A percentile compares a stretch with the other conserved stretches of the same genome.
Evolutionary conservation across 1,139 yeast species (phyloP).

Genomic region (Nakaseomyces kungkrabaensis): DNA sequence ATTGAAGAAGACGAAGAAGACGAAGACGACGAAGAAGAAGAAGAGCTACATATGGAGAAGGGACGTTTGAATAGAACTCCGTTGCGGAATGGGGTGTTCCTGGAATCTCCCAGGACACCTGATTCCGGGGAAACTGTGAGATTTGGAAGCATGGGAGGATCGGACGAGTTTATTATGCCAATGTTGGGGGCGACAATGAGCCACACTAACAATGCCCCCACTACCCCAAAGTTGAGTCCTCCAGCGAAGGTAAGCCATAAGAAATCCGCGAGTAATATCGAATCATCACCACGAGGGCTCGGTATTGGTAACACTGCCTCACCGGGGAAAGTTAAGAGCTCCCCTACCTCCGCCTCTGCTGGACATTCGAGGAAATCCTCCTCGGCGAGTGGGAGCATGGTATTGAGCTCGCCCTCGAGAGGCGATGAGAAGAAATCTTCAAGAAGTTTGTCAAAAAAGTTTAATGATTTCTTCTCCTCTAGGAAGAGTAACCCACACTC

Average conservation of each 20-base stretch:
- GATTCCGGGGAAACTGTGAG: background rate
- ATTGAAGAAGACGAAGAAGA: background rate
- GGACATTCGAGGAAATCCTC: constrained; percentile 1
- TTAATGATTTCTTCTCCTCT: background rate
- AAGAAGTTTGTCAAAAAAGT: constrained; percentile 21
- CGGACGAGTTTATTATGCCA: background rate
- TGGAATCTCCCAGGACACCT: background rate
- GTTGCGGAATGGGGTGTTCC: background rate
- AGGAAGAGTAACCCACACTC: background rate
- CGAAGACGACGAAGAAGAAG: background rate
- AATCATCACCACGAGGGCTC: background rate
- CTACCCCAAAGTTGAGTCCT: background rate
- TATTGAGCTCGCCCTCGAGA: background rate
- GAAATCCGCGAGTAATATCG: background rate
- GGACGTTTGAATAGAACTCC: background rate
- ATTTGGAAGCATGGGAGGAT: background rate
- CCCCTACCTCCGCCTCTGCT: background rate
- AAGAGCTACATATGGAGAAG: background rate
- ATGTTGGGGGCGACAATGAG: background rate
- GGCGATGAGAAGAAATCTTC: constrained; percentile 11
- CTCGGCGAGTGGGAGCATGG: background rate
- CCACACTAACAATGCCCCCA: background rate
- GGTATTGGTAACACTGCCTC: background rate
- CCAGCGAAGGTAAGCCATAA: background rate
- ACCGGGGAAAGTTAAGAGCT: background rate